Evolutionary conservation across 192 early-diverging fungal species (phyloP).

Genomic region (Lunasporangiospora selenospora): DNA sequence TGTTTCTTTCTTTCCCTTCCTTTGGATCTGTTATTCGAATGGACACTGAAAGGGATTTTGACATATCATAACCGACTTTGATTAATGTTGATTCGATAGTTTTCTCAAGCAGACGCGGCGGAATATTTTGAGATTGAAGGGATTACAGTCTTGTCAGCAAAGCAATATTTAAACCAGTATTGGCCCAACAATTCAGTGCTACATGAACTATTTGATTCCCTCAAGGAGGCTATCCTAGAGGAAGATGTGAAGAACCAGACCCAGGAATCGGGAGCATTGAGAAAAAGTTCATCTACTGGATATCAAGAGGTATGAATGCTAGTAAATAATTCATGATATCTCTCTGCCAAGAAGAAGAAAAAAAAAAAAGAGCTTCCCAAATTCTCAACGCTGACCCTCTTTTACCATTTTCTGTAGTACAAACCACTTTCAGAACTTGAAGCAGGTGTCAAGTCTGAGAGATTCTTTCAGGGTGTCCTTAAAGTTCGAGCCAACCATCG

Average conservation of each 20-base stretch:
- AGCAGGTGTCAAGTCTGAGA: slow-evolving; percentile 57
- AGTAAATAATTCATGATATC: too few relatives aligned
- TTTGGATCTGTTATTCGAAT: too few relatives aligned
- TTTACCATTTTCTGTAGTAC: slow-evolving; percentile 54
- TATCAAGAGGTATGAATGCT: slow-evolving; percentile 36
- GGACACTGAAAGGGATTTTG: too few relatives aligned
- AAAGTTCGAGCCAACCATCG: slow-evolving; percentile 49
- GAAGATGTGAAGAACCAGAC: slow-evolving; percentile 43
- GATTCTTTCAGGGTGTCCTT: slow-evolving; percentile 54
- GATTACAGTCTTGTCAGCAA: slow-evolving; percentile 49
- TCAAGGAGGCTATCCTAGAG: slow-evolving; percentile 63
- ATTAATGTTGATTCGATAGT: slow-evolving; percentile 2
- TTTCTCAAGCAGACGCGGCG: slow-evolving; percentile 17
- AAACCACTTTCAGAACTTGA: slow-evolving; percentile 57
- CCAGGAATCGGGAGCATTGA: neutral
- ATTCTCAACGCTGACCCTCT: too few relatives aligned
- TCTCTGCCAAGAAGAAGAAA: too few relatives aligned
- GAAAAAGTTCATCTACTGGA: slow-evolving; percentile 20
- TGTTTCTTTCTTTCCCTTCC: too few relatives aligned
- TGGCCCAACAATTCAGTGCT: slow-evolving; percentile 50
- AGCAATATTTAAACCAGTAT: slow-evolving; percentile 47
- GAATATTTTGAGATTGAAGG: slow-evolving; percentile 26
- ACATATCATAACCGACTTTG: neutral
- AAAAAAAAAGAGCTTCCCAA: too few relatives aligned
- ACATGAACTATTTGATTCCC: slow-evolving; percentile 49